Conservation (phyloP, 345 rosid species). For the Gossypium thurberi region DNA sequence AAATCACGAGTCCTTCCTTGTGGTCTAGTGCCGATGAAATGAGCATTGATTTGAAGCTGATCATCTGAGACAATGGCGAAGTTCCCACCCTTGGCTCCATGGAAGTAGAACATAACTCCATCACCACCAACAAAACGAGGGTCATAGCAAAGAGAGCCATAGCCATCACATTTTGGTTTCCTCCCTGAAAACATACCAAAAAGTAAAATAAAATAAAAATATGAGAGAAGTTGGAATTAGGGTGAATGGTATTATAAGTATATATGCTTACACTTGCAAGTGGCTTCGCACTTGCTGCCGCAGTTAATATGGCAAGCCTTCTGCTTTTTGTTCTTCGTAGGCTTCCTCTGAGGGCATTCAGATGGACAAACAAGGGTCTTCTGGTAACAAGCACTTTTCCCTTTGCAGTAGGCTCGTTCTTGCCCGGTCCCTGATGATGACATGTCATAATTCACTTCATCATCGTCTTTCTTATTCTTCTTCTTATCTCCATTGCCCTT, state of each 20-base stretch:
- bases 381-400: slow-evolving; percentile 43
- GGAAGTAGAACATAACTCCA: slow-evolving; percentile 80
- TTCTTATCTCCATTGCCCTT: neutral
- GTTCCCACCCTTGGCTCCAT: slow-evolving; percentile 55
- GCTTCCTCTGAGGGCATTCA: slow-evolving; percentile 67
- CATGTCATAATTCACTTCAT: slow-evolving; percentile 40
- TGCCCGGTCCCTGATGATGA: slow-evolving; percentile 27
- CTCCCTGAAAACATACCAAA: slow-evolving; percentile 30
- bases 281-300: slow-evolving; percentile 79
- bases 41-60: slow-evolving; percentile 63
- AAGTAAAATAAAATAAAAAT: neutral
- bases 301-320: slow-evolving; percentile 71
- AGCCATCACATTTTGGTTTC: slow-evolving; percentile 46
- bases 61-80: slow-evolving; percentile 60
- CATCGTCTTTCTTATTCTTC: slow-evolving; percentile 17
- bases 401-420: slow-evolving; percentile 51
- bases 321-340: slow-evolving; percentile 36
- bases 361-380: slow-evolving; percentile 58
- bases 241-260: neutral
- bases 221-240: neutral
- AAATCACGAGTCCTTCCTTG: slow-evolving; percentile 51
- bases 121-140: slow-evolving; percentile 79
- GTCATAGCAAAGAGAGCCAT: slow-evolving; percentile 67
- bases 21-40: slow-evolving; percentile 58
- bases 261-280: slow-evolving; percentile 58